phyloP scores from a whole-genome alignment of 768 basidiomycete species.

The Amylocystis lapponica region DNA sequence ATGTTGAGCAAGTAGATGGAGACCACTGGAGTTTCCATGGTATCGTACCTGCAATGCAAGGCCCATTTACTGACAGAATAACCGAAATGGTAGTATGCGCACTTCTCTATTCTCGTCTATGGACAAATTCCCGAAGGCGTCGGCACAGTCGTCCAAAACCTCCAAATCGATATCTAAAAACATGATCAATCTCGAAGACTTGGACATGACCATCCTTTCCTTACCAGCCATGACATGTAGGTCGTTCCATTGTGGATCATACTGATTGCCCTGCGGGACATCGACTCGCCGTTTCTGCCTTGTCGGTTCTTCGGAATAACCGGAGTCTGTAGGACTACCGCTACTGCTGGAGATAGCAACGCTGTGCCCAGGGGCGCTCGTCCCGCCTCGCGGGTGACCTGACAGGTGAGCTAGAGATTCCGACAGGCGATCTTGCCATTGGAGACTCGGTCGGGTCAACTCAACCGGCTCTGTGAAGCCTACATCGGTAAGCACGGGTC shows the following conservation, averaged over 20 bases:
- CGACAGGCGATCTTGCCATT: conserved; percentile 75
- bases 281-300: conserved; percentile 46
- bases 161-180: conserved; percentile 16
- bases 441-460: conserved; percentile 43
- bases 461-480: conserved; percentile 7
- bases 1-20: conserved; percentile 62
- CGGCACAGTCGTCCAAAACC: conserved; percentile 33
- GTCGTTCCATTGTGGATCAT: neutral
- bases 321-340: too few species aligned
- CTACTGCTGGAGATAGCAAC: too few species aligned
- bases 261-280: neutral
- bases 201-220: neutral
- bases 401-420: conserved; percentile 38
- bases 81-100: conserved; percentile 1
- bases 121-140: conserved; percentile 65
- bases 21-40: conserved; percentile 71
- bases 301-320: conserved; percentile 22
- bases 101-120: conserved; percentile 76
- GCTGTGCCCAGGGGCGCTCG: too few species aligned
- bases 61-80: conserved; percentile 7
- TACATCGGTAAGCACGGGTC: neutral
- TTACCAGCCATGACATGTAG: neutral
- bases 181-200: too few species aligned
- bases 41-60: conserved; percentile 64
- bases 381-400: too few species aligned